These are phyloP conservation scores for Omphalotus olearius DNA, from an alignment of 1,284 basidiomycete genomes.

Conservation along the genomic window DNA sequence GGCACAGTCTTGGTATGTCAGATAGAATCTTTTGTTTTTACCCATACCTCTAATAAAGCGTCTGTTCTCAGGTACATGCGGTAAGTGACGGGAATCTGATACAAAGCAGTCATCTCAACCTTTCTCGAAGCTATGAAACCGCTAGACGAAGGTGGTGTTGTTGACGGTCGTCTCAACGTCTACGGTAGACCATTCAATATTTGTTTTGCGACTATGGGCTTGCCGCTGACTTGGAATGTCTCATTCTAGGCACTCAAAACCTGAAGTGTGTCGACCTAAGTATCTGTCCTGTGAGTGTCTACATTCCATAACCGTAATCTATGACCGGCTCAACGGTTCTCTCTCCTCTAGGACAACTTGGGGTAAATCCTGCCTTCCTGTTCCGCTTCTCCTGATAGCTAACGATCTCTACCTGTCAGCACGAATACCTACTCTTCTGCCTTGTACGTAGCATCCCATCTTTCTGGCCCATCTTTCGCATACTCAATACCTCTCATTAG, in stretches of 20 bases:
- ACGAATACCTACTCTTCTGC: constrained; percentile 73
- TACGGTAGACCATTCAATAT: constrained; percentile 36
- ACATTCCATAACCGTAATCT: background rate
- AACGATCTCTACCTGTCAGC: constrained; percentile 17
- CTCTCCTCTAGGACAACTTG: constrained; percentile 49
- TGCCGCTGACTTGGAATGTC: background rate
- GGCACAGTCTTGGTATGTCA: constrained; percentile 60
- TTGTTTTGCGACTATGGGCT: background rate
- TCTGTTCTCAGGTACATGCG: constrained; percentile 34
- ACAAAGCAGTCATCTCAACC: background rate
- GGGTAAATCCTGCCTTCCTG: constrained; percentile 18
- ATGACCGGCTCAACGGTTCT: constrained; percentile 3
- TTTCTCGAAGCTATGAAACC: constrained; percentile 65
- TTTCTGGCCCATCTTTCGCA: background rate
- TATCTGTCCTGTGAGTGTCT: constrained; percentile 55
- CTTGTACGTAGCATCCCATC: constrained; percentile 22
- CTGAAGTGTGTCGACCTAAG: constrained; percentile 65
- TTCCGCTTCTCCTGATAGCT: no score
- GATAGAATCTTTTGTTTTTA: background rate
- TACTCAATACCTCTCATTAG: background rate
- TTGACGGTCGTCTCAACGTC: constrained; percentile 69
- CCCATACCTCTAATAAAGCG: background rate
- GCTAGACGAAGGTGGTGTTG: constrained; percentile 71
- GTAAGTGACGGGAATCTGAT: constrained; percentile 24
- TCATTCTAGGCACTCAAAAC: constrained; percentile 50